These are phyloP conservation scores for Madurella fahalii DNA, from an alignment of 2,329 filamentous ascomycete genomes.

Conservation along the genomic window DNA sequence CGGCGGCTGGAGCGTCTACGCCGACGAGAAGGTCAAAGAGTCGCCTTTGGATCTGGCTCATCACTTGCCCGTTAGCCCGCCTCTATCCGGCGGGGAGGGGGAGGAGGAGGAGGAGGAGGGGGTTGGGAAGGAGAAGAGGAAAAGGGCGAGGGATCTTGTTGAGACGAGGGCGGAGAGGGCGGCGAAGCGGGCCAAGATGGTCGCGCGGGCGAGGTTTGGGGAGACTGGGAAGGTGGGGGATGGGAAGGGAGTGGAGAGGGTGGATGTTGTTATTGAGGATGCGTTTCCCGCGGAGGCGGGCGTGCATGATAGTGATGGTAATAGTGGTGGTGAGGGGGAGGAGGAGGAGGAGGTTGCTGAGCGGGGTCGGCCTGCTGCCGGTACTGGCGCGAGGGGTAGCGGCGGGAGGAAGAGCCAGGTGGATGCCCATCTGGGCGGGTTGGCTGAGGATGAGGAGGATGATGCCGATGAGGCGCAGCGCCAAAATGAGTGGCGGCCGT, in stretches of 20 bases:
- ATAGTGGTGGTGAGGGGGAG: conserved; percentile 27
- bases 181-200: conserved; percentile 55
- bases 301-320: conserved; percentile 14
- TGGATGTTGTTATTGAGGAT: conserved; percentile 59
- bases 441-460: conserved; percentile 25
- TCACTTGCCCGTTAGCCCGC: too few relatives aligned
- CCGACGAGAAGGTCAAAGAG: conserved; percentile 54
- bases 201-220: conserved; percentile 69
- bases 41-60: conserved; percentile 28
- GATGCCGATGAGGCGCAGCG: conserved; percentile 9
- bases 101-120: not conserved
- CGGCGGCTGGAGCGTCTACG: conserved; percentile 77
- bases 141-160: conserved; percentile 20
- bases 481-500: conserved; percentile 46
- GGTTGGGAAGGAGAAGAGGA: conserved; percentile 24
- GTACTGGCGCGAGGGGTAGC: not conserved
- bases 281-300: conserved; percentile 40
- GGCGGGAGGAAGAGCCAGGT: conserved; percentile 4
- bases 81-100: not conserved
- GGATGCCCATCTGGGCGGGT: conserved; percentile 9
- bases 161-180: conserved; percentile 33
- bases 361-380: conserved; percentile 15
- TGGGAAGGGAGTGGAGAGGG: conserved; percentile 56
- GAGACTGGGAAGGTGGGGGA: conserved; percentile 52
- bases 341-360: conserved; percentile 23